phyloP scores from a whole-genome alignment of 2,329 filamentous ascomycete genomes.

The Geoglossum cookeanum region DNA sequence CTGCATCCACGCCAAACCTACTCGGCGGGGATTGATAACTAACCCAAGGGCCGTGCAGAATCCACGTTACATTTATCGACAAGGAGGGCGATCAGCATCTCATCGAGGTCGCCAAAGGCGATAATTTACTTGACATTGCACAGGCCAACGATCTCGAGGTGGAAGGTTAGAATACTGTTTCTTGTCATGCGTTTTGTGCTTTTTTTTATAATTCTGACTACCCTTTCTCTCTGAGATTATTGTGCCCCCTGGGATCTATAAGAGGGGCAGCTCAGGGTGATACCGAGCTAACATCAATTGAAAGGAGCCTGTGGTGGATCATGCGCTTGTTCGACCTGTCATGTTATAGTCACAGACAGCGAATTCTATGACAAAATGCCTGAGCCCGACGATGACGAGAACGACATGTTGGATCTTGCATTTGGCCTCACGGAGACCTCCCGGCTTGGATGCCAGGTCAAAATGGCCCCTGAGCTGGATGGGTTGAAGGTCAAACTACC shows the following conservation, averaged over 20 bases:
- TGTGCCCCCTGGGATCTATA: neutral
- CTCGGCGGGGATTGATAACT: neutral
- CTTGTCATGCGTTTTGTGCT: neutral
- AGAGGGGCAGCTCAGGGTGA: neutral
- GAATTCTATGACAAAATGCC: slow-evolving; percentile 59
- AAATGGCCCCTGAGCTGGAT: slow-evolving; percentile 79
- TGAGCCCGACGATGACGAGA: slow-evolving; percentile 62
- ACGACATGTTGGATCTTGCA: slow-evolving; percentile 79
- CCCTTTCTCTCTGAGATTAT: neutral
- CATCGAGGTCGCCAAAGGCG: slow-evolving; percentile 64
- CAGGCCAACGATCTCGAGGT: slow-evolving; percentile 92
- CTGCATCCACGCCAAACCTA: neutral
- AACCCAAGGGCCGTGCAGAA: slow-evolving; percentile 27
- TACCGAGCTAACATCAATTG: neutral
- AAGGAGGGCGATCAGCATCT: slow-evolving; percentile 64
- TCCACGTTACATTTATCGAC: slow-evolving; percentile 82
- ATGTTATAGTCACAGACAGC: slow-evolving; percentile 64
- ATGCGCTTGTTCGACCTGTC: slow-evolving; percentile 84
- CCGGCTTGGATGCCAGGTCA: slow-evolving; percentile 72
- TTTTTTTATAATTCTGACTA: neutral
- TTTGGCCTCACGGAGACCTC: slow-evolving; percentile 79
- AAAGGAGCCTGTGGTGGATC: slow-evolving; percentile 77
- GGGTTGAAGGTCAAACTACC: slow-evolving; percentile 72
- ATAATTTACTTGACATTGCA: slow-evolving; percentile 89
- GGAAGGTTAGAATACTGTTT: slow-evolving; percentile 43